Evolutionary conservation across 495 filamentous ascomycete genomes (phyloP).

Genomic region (Neurospora cerealis): DNA sequence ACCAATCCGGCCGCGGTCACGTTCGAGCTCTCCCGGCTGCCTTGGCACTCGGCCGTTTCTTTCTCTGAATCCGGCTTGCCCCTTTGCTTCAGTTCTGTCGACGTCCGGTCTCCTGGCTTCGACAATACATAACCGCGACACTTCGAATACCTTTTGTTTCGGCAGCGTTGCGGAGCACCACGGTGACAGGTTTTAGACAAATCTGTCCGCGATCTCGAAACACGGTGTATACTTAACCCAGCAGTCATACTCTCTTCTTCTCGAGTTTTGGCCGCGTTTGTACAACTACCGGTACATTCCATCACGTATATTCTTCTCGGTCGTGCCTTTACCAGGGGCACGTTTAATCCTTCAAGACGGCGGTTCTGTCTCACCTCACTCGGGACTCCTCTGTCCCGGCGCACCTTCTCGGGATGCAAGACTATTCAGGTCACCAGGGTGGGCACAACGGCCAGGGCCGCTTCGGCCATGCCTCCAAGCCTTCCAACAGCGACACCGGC

Average conservation of each 20-base stretch:
- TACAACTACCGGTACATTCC: constrained; percentile 10
- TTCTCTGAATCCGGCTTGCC: constrained; percentile 13
- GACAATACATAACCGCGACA: not conserved
- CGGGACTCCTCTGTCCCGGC: constrained; percentile 70
- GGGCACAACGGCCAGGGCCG: constrained; percentile 46
- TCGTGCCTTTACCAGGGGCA: constrained; percentile 43
- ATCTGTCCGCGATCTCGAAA: not conserved
- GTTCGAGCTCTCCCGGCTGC: not conserved
- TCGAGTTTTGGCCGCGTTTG: not conserved
- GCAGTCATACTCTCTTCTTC: not conserved
- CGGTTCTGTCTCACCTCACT: constrained; percentile 53
- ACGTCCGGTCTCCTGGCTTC: not conserved
- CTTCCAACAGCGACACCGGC: constrained; percentile 69
- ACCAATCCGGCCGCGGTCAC: not conserved
- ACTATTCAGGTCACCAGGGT: constrained; percentile 53
- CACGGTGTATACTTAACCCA: not conserved
- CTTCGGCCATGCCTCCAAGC: constrained; percentile 59
- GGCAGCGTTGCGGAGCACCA: not conserved
- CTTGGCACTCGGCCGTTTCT: constrained; percentile 16
- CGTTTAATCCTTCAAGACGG: constrained; percentile 56
- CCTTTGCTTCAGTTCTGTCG: not conserved
- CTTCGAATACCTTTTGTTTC: not conserved
- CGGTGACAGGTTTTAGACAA: not conserved
- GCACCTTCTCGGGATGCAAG: constrained; percentile 83
- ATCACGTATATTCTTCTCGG: constrained; percentile 13